A percentile compares a stretch with the other conserved stretches of the same genome.
Conservation (phyloP, 192 early-diverging fungal species). For the Coemansia sp. region DNA sequence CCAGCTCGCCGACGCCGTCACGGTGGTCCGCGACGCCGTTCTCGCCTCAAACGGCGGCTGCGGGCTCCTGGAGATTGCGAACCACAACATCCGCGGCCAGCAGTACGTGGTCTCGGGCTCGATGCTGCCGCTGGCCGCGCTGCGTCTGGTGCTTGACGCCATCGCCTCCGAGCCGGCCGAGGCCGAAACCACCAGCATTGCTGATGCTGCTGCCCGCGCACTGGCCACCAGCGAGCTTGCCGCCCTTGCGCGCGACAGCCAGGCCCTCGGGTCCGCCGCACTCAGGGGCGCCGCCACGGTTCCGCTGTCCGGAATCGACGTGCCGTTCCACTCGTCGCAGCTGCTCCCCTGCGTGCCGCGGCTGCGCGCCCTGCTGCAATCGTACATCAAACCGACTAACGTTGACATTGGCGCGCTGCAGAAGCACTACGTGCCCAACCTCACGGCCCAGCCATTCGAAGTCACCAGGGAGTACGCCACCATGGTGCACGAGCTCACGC, state of each 20-base stretch:
- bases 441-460: constrained; percentile 88
- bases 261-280: constrained; percentile 55
- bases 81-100: constrained; percentile 92
- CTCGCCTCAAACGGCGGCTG: constrained; percentile 46
- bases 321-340: constrained; percentile 88
- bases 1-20: constrained; percentile 65
- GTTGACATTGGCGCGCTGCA: constrained; percentile 68
- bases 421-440: constrained; percentile 90
- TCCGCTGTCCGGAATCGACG: constrained; percentile 87
- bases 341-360: constrained; percentile 77
- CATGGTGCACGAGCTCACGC: constrained; percentile 68
- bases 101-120: constrained; percentile 93
- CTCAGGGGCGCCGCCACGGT: constrained; percentile 85
- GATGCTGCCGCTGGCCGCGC: constrained; percentile 73
- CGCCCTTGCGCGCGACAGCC: constrained; percentile 56
- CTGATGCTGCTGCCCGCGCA: constrained; percentile 57
- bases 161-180: constrained; percentile 60
- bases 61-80: constrained; percentile 87
- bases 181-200: neutral
- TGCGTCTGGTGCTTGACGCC: constrained; percentile 83
- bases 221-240: constrained; percentile 44
- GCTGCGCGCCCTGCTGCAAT: constrained; percentile 78
- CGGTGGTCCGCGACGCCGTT: constrained; percentile 61
- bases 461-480: constrained; percentile 76
- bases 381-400: constrained; percentile 68